Evolutionary conservation across 2,329 filamentous ascomycete genomes (phyloP).

Genomic region (Ophiostoma ulmi): DNA sequence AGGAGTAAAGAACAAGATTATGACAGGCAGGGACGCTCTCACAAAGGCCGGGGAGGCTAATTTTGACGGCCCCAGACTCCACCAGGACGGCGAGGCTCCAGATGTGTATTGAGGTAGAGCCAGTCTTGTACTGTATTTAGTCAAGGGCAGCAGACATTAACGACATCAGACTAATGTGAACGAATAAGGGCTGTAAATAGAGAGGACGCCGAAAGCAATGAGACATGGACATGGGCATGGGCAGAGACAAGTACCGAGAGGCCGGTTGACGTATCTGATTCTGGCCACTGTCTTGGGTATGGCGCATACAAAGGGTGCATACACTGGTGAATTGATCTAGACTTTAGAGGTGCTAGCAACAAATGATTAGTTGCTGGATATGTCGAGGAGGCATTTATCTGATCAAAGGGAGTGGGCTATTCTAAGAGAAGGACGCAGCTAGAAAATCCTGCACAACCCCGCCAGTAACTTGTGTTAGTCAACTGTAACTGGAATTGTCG

Average conservation of each 20-base stretch:
- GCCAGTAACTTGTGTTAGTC: not conserved
- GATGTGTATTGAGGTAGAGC: no score
- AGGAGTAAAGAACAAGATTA: not conserved
- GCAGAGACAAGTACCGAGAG: not conserved
- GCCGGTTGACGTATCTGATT: conserved; percentile 2
- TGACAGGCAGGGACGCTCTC: not conserved
- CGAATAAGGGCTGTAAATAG: not conserved
- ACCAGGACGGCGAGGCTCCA: conserved; percentile 23
- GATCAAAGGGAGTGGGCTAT: not conserved
- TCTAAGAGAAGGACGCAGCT: not conserved
- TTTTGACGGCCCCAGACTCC: conserved; percentile 9
- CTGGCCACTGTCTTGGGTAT: not conserved
- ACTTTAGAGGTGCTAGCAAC: no score
- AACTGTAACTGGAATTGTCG: no score
- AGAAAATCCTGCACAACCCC: conserved; percentile 6
- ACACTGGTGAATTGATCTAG: not conserved
- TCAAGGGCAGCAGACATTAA: not conserved
- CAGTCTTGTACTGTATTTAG: not conserved
- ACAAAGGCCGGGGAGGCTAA: conserved; percentile 2
- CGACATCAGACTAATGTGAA: no score
- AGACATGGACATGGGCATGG: not conserved
- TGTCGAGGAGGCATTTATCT: conserved; percentile 3
- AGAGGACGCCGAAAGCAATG: not conserved
- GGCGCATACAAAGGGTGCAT: not conserved
- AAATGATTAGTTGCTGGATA: no score